These are phyloP conservation scores for Epichloe baconii DNA, from an alignment of 2,329 filamentous ascomycete genomes.

Conservation along the genomic window DNA sequence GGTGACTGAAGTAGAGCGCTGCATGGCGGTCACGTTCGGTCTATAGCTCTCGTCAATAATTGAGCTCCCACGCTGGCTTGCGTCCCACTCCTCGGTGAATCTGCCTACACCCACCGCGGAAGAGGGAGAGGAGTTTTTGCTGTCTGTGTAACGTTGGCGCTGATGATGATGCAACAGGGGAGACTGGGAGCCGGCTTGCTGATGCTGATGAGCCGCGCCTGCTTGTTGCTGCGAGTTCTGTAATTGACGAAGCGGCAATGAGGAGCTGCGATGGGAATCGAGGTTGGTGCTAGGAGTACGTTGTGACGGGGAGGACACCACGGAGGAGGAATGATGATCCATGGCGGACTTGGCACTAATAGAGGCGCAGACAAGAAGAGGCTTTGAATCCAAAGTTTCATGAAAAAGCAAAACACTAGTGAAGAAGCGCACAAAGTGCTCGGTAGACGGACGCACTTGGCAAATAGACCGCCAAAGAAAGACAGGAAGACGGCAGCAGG, in stretches of 20 bases:
- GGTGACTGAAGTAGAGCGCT: conserved; percentile 49
- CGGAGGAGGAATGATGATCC: conserved; percentile 14
- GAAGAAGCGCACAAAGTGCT: background rate
- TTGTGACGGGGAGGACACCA: conserved; percentile 7
- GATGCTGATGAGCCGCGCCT: conserved; percentile 5
- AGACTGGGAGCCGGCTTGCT: conserved; percentile 5
- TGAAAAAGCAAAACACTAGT: background rate
- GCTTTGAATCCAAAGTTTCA: background rate
- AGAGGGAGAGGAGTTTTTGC: background rate
- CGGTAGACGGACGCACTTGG: background rate
- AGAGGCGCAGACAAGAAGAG: conserved; percentile 1
- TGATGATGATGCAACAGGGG: conserved; percentile 11
- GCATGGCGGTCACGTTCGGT: conserved; percentile 25
- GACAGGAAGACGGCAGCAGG: background rate
- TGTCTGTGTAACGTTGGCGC: conserved; percentile 7
- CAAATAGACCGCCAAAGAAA: background rate
- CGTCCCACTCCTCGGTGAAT: conserved; percentile 62
- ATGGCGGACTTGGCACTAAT: conserved; percentile 17
- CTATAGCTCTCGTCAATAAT: conserved; percentile 36
- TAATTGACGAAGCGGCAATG: conserved; percentile 1
- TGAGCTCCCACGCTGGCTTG: conserved; percentile 52
- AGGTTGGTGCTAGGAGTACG: conserved; percentile 9
- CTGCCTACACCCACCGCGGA: conserved; percentile 23
- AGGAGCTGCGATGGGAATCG: conserved; percentile 5
- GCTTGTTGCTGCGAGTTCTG: conserved; percentile 8